Evolutionary conservation across 148 eudicot genomes (phyloP), one percentile per base, ranked within the genome.

Genomic region (Silene uniflora): DNA sequence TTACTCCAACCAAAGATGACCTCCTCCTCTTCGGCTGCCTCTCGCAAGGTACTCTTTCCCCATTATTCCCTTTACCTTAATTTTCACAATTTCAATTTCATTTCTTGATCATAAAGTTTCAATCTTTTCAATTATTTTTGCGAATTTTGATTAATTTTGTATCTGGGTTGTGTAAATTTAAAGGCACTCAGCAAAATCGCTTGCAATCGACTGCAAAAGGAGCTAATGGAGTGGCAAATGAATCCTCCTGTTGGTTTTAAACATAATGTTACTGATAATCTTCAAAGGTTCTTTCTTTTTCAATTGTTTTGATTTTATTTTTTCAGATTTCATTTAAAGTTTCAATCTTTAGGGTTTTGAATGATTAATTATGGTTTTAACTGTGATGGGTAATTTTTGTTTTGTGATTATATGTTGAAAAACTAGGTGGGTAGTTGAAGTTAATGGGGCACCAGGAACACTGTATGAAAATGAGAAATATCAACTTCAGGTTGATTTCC

Each of bases 401-500:
- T 52, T 52, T 52, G 18, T 4, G 16, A 52, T 52, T 52, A 52
- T 52, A 14, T 52, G 56, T 13, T 52, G 56, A 52, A 52, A 13
- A 52, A 2, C 14, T 52, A 52, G 56, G 56, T 52, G 56, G 56
- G 56, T 52, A 12, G 84, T 86, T 72, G 89, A 88, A 81, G 89
- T 88, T 66, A 79, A 54, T 72, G 91, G 87, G 78, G 91, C 89
- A 69, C 86, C 86, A 4, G 91, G 86, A 79, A 88, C 91, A 17
- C 54, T 88, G 59, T 88, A 88, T 77, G 78, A 82, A 2, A 84
- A 81, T 71, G 89, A 88, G 72, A 84, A 70, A 6, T 88, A 76
- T 71, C 84, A 84, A 75, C 91, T 86, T 83, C 89, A 88, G 79
- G 87, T 88, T 56, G 87, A 88, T 79, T 88, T 88, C 67, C 91